phyloP scores from a whole-genome alignment of 2,329 filamentous ascomycete species.

The Mycogone perniciosa region DNA sequence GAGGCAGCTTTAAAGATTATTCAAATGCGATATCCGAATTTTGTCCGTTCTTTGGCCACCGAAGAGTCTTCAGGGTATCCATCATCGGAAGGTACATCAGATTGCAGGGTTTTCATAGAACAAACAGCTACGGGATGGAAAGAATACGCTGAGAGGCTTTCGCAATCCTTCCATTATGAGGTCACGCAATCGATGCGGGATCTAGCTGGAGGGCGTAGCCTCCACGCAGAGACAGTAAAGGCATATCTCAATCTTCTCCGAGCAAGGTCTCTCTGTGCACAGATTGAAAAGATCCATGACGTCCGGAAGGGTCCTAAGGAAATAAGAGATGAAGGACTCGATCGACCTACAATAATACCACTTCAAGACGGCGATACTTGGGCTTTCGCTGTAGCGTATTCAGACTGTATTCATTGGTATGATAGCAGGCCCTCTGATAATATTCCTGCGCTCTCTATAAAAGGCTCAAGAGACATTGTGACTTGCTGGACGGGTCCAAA shows the following conservation, averaged over 20 bases:
- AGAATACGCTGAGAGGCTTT: background rate
- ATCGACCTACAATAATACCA: background rate
- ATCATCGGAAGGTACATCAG: too few species aligned
- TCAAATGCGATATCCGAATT: too few species aligned
- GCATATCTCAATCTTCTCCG: background rate
- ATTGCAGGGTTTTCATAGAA: too few species aligned
- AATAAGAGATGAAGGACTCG: background rate
- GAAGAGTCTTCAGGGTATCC: too few species aligned
- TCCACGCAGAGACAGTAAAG: background rate
- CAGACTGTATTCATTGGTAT: background rate
- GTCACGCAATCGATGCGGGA: background rate
- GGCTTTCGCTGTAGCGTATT: conserved; percentile 2
- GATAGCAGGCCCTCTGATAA: background rate
- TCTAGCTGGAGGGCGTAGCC: background rate
- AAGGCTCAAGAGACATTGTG: too few species aligned
- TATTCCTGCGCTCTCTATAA: too few species aligned
- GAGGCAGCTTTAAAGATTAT: too few species aligned
- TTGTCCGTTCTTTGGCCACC: too few species aligned
- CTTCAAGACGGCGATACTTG: background rate
- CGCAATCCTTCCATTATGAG: background rate
- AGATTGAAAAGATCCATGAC: background rate
- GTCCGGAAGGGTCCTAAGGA: background rate
- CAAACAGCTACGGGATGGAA: background rate
- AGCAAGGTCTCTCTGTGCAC: background rate
- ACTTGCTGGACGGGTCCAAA: too few species aligned